Percentiles rank a stretch among this genome's conserved stretches.
Conservation (phyloP, 208 protist species). For the Trypanosoma lewisi region DNA sequence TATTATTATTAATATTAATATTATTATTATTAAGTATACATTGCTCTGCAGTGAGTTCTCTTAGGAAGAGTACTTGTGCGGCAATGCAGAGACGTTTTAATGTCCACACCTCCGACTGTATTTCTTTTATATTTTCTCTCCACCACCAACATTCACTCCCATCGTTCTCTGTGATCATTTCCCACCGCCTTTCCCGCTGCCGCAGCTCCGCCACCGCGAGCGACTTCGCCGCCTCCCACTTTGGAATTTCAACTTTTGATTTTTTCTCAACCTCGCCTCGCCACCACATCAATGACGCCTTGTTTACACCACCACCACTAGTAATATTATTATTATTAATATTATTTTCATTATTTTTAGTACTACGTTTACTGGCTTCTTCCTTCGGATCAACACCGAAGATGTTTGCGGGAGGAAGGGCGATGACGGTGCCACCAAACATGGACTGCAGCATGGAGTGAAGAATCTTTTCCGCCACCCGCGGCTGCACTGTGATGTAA, state of each 20-base stretch:
- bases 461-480: slow-evolving; percentile 14
- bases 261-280: slow-evolving; percentile 1
- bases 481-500: slow-evolving; percentile 9
- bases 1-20: no score
- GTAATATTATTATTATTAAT: neutral
- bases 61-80: slow-evolving; percentile 15
- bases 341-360: no score
- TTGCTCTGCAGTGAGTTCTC: neutral
- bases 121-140: neutral
- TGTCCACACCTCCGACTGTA: neutral
- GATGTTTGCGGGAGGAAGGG: neutral
- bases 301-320: neutral
- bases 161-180: no score
- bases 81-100: slow-evolving; percentile 19
- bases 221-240: slow-evolving; percentile 20
- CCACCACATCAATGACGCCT: slow-evolving; percentile 7
- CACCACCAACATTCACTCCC: neutral
- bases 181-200: slow-evolving; percentile 13
- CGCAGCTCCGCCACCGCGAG: slow-evolving; percentile 12
- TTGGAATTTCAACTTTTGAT: slow-evolving; percentile 13
- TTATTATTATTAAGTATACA: no score
- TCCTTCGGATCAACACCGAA: neutral
- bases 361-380: no score
- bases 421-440: slow-evolving; percentile 17
- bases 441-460: slow-evolving; percentile 9